Evolutionary conservation across 148 eudicot genomes (phyloP).

Genomic region (Tetragonia tetragonoides): DNA sequence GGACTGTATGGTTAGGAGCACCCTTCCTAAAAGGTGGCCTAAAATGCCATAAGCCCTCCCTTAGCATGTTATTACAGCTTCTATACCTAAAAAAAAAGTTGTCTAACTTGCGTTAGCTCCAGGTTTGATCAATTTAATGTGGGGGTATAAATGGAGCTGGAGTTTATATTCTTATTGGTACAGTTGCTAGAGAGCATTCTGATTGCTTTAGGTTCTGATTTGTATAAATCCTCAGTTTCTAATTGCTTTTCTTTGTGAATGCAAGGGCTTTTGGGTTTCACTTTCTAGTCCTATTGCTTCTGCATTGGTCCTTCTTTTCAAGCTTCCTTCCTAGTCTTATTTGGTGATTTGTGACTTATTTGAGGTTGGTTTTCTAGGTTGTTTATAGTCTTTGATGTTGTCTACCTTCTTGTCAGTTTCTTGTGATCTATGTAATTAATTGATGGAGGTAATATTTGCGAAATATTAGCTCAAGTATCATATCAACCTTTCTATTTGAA

Average conservation of each 20-base stretch:
- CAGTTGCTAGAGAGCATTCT: constrained; percentile 79
- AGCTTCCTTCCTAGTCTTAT: neutral
- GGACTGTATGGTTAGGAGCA: no score
- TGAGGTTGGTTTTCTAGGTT: neutral
- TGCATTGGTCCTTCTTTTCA: neutral
- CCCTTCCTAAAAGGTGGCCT: no score
- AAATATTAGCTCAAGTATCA: neutral
- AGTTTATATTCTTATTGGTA: constrained; percentile 84
- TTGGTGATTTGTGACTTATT: neutral
- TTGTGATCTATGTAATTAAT: neutral
- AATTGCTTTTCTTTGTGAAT: neutral
- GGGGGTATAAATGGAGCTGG: no score
- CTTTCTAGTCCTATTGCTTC: neutral
- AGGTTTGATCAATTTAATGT: no score
- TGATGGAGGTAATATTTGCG: neutral
- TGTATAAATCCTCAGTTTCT: constrained; percentile 36
- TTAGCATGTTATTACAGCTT: no score
- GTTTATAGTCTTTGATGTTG: neutral
- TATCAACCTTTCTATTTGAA: neutral
- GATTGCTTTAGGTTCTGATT: no score
- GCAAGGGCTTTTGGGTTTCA: neutral
- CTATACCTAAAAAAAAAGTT: no score
- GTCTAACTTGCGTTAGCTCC: no score
- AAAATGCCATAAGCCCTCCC: no score
- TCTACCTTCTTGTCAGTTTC: neutral